Percentiles rank a stretch among this genome's conserved stretches.
Conservation (phyloP, 805 yeast species). For the Hermanozyma aechmeae region DNA sequence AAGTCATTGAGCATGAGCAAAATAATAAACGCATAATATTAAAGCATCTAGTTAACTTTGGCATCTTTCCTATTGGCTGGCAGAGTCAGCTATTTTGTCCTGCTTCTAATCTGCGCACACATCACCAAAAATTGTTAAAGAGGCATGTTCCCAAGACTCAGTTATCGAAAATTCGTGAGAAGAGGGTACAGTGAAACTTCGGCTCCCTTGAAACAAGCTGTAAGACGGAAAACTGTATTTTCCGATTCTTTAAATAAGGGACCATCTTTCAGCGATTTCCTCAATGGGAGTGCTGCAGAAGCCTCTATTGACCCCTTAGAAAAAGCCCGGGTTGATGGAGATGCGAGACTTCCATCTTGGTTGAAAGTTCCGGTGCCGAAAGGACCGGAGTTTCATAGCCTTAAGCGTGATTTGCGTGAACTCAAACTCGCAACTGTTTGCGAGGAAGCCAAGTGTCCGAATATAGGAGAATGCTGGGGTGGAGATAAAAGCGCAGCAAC, state of each 20-base stretch:
- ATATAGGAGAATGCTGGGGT: conserved; percentile 99
- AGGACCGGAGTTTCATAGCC: conserved; percentile 72
- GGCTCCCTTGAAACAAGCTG: no score
- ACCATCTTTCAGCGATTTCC: conserved; percentile 89
- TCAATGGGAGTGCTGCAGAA: conserved; percentile 70
- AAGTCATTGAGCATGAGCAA: not conserved
- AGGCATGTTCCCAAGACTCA: no score
- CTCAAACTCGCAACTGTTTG: conserved; percentile 90
- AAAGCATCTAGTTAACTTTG: no score
- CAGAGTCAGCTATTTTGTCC: no score
- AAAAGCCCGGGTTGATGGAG: conserved; percentile 57
- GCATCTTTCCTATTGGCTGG: no score
- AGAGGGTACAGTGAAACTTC: no score
- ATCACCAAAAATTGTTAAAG: no score
- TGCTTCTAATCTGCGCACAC: no score
- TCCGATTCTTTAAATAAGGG: conserved; percentile 69
- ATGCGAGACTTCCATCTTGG: conserved; percentile 83
- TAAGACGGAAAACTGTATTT: conserved; percentile 51
- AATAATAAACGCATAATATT: no score
- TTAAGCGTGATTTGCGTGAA: conserved; percentile 82
- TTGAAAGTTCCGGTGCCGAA: conserved; percentile 94
- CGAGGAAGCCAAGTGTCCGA: conserved; percentile 99
- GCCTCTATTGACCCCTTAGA: conserved; percentile 67
- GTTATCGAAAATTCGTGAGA: no score
- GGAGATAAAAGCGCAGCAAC: conserved; percentile 91